Evolutionary conservation across 176 grass and related monocot genomes (phyloP).

Genomic region (Sorghum bicolor): Sorghum_bicolor_NCBIv3 NC_012875.2:53958501-53959000

Average conservation of each 20-base stretch:
- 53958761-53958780: constrained; percentile 64
- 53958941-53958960: constrained; percentile 89
- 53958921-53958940: constrained; percentile 99
- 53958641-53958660: constrained; percentile 79
- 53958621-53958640: constrained; percentile 70
- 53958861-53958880: constrained; percentile 66
- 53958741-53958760: constrained; percentile 74
- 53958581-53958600: constrained; percentile 68
- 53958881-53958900: constrained; percentile 56
- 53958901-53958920: constrained; percentile 77
- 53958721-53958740: constrained; percentile 61
- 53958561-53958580: constrained; percentile 82
- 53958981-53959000: constrained; percentile 96
- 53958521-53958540: constrained; percentile 75
- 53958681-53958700: constrained; percentile 76
- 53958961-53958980: constrained; percentile 79
- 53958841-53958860: constrained; percentile 53
- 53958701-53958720: constrained; percentile 65
- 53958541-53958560: constrained; percentile 54
- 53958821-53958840: constrained; percentile 58
- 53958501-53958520: constrained; percentile 73
- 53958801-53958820: constrained; percentile 57
- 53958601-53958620: constrained; percentile 81
- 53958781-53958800: constrained; percentile 59
- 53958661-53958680: constrained; percentile 67